These are phyloP conservation scores for Glaciozyma antarctica DNA, from an alignment of 768 basidiomycete species.

Conservation along the genomic window DNA sequence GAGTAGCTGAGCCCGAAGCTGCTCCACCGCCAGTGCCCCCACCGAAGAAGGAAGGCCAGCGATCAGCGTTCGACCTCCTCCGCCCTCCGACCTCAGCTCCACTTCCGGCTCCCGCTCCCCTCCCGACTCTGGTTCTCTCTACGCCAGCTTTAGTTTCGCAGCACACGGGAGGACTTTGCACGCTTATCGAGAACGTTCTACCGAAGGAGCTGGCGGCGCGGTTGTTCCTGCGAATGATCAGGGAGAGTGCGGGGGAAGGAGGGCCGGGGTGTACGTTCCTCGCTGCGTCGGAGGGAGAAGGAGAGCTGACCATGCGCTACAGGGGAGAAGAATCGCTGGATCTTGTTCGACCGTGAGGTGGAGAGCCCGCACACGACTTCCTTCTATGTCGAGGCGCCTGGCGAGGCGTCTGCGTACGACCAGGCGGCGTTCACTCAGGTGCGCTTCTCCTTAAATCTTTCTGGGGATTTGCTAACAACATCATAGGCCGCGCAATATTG, in stretches of 20 bases:
- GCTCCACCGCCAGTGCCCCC: background rate
- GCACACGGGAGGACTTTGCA: slow-evolving; percentile 30
- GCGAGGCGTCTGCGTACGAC: slow-evolving; percentile 1
- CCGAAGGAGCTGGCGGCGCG: slow-evolving; percentile 24
- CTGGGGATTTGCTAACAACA: background rate
- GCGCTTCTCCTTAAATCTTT: background rate
- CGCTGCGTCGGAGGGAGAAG: too few relatives aligned
- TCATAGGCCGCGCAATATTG: slow-evolving; percentile 24
- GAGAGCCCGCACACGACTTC: slow-evolving; percentile 28
- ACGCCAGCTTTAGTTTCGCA: slow-evolving; percentile 21
- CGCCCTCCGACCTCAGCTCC: background rate
- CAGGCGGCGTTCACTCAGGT: slow-evolving; percentile 14
- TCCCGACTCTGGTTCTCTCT: slow-evolving; percentile 24
- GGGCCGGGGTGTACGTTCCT: background rate
- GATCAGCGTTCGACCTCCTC: background rate
- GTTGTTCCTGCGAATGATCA: slow-evolving; percentile 26
- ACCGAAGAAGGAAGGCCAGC: background rate
- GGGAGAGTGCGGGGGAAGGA: slow-evolving; percentile 15
- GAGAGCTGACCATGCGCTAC: background rate
- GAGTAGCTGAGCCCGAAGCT: background rate
- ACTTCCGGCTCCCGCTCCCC: background rate
- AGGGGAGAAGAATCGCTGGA: slow-evolving; percentile 31
- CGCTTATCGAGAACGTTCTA: slow-evolving; percentile 27
- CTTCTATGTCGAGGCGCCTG: slow-evolving; percentile 25
- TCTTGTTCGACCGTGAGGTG: slow-evolving; percentile 30